Evolutionary conservation across 192 early-diverging fungal species (phyloP).

Genomic region (Mortierella claussenii): DNA sequence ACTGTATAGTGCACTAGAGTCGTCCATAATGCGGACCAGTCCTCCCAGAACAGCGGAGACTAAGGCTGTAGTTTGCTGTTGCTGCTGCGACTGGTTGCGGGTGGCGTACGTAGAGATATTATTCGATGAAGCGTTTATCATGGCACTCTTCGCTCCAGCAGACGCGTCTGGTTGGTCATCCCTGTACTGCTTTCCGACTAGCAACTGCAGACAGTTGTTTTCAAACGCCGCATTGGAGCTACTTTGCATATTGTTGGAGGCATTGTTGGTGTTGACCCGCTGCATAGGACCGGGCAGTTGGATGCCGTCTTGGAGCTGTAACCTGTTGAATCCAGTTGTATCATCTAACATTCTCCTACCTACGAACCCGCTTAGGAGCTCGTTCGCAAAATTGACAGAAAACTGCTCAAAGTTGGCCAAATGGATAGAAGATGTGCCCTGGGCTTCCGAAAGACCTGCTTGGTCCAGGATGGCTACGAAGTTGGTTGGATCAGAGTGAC

Average conservation of each 20-base stretch:
- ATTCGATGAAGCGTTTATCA: neutral
- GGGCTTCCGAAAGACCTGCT: conserved; percentile 72
- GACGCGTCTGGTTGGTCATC: conserved; percentile 17
- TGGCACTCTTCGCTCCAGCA: neutral
- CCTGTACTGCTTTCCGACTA: conserved; percentile 61
- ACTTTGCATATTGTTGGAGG: conserved; percentile 6
- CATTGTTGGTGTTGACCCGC: conserved; percentile 15
- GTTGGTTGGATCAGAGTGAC: conserved; percentile 77
- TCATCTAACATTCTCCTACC: conserved; percentile 67
- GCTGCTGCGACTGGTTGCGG: conserved; percentile 17
- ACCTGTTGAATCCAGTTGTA: conserved; percentile 51
- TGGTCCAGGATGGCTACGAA: conserved; percentile 90
- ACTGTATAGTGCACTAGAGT: conserved; percentile 56
- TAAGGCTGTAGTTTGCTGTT: conserved; percentile 16
- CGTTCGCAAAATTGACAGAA: conserved; percentile 74
- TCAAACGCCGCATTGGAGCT: conserved; percentile 54
- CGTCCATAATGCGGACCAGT: conserved; percentile 57
- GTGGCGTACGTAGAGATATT: conserved; percentile 8
- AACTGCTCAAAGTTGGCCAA: conserved; percentile 72
- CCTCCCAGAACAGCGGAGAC: conserved; percentile 53
- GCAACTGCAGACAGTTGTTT: conserved; percentile 62
- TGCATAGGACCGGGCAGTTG: conserved; percentile 62
- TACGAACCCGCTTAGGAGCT: conserved; percentile 73
- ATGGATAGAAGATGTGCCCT: conserved; percentile 52
- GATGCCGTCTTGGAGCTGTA: conserved; percentile 65